Base-by-base conservation (phyloP, 768 basidiomycete species). In the Lentinus brumalis region DNA sequence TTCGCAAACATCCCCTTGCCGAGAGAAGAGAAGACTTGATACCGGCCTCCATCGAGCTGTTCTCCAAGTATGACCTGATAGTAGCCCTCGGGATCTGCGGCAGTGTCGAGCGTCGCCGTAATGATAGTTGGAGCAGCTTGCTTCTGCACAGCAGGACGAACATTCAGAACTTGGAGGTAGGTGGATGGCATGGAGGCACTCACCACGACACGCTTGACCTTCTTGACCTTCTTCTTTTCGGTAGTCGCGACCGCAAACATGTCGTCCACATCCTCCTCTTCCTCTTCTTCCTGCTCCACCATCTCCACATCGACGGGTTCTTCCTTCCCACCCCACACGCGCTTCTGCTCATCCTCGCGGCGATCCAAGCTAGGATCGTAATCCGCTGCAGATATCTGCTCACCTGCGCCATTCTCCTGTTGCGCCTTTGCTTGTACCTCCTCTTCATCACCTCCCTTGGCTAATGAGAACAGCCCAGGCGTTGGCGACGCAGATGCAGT, bases 1-100 rank as follows among this genome's bases (percentile, higher is more conserved):
- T 92, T 94, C 50, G 95, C 94, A 73, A 98, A 99, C 96, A 99
- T 99, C 50, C 97, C 97, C 73, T 96, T 96, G 16, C 97, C 97
- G n/a, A 98, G 80, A 50, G 86, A 92, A 50, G 93, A 94, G 66
- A 91, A 95, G 10, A 99, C 94, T 72, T 97, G 94, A 71, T 98
- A 99, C 44, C 91, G 85, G 5, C 92, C 95, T 30, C 88, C 85
- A 69, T 97, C 96, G 16, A 99, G 80, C 60, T 94, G 88, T 75
- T 99, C 97, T 46, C 96, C 97, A 15, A 98, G 85, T 53, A 96
- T 93, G 54, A 97, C 85, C 59, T 87, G 86, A 71, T 98, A 99
- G 73, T 98, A 98, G 0, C 97, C 97, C 75, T 99, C 97, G 0
- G 91, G 71, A 74, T 98, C 97, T 38, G 96, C 89, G 6, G 91